Base-by-base conservation (phyloP, 495 filamentous ascomycete species). In the Trichoderma reesei region DNA sequence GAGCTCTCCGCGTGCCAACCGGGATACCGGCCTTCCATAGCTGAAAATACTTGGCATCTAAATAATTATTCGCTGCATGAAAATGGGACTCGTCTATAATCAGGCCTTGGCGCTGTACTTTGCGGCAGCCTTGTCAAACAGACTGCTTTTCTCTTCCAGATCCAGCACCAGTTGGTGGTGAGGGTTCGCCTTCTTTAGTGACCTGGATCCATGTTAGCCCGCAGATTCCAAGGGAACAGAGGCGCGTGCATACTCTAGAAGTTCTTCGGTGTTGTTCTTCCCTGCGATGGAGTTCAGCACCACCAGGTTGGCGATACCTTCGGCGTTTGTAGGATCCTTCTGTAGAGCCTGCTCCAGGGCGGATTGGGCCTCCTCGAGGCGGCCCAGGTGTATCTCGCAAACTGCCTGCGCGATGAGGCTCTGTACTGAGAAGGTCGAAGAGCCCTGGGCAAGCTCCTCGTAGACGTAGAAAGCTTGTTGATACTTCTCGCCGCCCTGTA, bases 381-480 rank as follows among this genome's bases (percentile, higher is more conserved):
- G 87, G 37, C 91, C 92, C 16, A 98, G 84, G 70, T 98, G 94
- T 33, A 98, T 78, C 73, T 98, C 94, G 42, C 90, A 87, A 36
- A 98, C 86, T 36, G 92, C 93, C 80, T 98, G 94, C 39, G 88
- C 88, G 67, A 96, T 82, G 42, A 96, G 84, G 34, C 83, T 81
- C 42, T 85, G 82, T 60, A 83, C 76, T 1, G 88, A 85, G 6
- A 86, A 83, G 41, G 87, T 85, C 61, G 88, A 84, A 18, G 90
- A 88, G 31, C 88, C 86, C 74, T 95, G 89, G 26, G 94, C 94
- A 44, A 98, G 85, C 75, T 98, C 94, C 76, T 97, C 93, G 72
- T 91, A 98, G 68, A 98, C 92, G 82, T 98, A 98, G 79, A 94
- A 98, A 41, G 93, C 89, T 68, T 91, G 88, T 74, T 98, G 94